Base-by-base conservation (phyloP, 306 rosid genomes). In the Vigna reflexopilosa region DNA sequence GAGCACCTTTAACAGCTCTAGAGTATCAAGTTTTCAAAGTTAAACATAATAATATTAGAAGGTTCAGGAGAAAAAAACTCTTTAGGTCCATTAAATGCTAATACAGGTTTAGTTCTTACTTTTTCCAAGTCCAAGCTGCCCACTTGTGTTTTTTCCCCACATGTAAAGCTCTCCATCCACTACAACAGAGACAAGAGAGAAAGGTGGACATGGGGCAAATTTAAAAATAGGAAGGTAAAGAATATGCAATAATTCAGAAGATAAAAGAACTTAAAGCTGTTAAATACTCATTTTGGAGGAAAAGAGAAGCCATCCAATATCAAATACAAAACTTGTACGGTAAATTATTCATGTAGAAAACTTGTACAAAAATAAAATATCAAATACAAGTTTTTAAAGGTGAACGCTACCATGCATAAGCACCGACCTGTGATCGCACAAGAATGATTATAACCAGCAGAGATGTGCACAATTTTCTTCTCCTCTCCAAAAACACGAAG, bases 91-190 rank as follows among this genome's bases (percentile, higher is more conserved):
- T 10, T 17, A 42, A 67, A 84, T 10, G 78, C 22, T 32, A 76
- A 78, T 36, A 48, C 81, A 66, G 62, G 63, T 77, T 76, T n/a
- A 71, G 81, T 77, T 61, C 82, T 83, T 88, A 94, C 98, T 84
- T 87, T 94, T 94, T 82, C 98, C 98, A 20, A 90, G 95, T 71
- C 98, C 98, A 80, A 94, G 96, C 85, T 92, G 98, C 77, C 98
- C 98, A 77, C 75, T 81, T 58, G 97, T 84, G 82, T 94, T 94
- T 83, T 83, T 87, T 66, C 97, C 98, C 98, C 96, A 94, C 93
- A 89, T 90, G 82, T 88, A 94, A 48, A 92, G 82, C 70, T 94
- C 95, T 83, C 98, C 97, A 83, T 94, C 94, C 84, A 50, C 98
- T 94, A 81, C 20, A 74, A 75, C 49, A 73, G 47, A 28, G 58